Evolutionary conservation across 352 stramenopile species (phyloP).

Genomic region (Saprolegnia parasitica): DNA sequence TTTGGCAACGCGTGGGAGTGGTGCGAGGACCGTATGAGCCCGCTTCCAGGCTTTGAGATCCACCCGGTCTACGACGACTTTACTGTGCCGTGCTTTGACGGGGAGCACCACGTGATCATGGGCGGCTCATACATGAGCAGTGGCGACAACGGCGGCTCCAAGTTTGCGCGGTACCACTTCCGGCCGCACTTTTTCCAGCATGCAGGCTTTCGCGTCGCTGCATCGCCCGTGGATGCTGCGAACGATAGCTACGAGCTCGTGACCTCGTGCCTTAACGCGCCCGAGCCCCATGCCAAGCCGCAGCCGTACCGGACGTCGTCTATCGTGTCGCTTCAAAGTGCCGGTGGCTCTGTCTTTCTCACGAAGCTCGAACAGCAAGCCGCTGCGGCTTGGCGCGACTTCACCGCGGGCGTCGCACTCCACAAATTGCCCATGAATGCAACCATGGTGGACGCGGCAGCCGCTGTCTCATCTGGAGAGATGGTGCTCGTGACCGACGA

Average conservation of each 20-base stretch:
- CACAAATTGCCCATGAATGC: neutral
- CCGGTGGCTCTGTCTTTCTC: slow-evolving; percentile 3
- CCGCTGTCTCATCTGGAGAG: neutral
- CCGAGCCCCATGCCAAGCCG: slow-evolving; percentile 53
- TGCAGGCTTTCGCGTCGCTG: slow-evolving; percentile 92
- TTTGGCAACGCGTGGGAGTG: slow-evolving; percentile 96
- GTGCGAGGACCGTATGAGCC: slow-evolving; percentile 94
- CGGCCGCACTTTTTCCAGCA: slow-evolving; percentile 97
- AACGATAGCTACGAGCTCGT: slow-evolving; percentile 50
- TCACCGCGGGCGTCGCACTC: neutral
- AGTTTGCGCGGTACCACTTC: slow-evolving; percentile 96
- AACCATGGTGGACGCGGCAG: neutral
- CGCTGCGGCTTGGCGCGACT: neutral
- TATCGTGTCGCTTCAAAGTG: neutral
- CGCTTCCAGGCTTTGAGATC: slow-evolving; percentile 88
- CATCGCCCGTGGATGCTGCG: slow-evolving; percentile 64
- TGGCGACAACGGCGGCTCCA: slow-evolving; percentile 91
- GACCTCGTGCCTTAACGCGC: slow-evolving; percentile 67
- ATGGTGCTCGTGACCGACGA: neutral
- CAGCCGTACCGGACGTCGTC: slow-evolving; percentile 46
- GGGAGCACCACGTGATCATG: slow-evolving; percentile 95
- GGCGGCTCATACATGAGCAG: slow-evolving; percentile 94
- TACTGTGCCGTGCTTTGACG: slow-evolving; percentile 96
- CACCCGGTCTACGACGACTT: slow-evolving; percentile 96
- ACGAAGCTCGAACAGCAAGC: slow-evolving; percentile 15